Percentiles rank a stretch among this genome's conserved stretches.
Evolutionary conservation across 495 filamentous ascomycete genomes (phyloP).

Genomic region (Xylaria flabelliformis): DNA sequence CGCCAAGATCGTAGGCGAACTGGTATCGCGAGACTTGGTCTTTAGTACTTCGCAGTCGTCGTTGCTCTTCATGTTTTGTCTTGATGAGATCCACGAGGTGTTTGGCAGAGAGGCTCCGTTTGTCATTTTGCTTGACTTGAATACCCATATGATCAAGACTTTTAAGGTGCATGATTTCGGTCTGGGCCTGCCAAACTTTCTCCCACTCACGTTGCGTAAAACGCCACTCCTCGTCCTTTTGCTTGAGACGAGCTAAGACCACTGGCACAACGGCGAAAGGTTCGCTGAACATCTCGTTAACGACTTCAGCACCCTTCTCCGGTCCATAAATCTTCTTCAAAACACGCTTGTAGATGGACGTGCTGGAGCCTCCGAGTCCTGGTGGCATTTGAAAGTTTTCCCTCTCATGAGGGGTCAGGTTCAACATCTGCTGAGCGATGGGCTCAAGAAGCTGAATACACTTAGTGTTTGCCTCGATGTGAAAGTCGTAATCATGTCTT

Average conservation of each 20-base stretch:
- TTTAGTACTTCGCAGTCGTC: conserved; percentile 66
- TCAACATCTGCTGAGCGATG: conserved; percentile 83
- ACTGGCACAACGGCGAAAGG: conserved; percentile 86
- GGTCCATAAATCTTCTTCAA: conserved; percentile 98
- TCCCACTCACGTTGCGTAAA: conserved; percentile 97
- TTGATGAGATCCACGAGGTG: conserved; percentile 84
- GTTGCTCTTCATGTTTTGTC: conserved; percentile 84
- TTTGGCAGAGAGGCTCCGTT: conserved; percentile 87
- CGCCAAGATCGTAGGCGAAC: conserved; percentile 72
- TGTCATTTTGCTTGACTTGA: conserved; percentile 80
- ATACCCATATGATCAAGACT: conserved; percentile 96
- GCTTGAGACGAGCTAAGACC: conserved; percentile 84
- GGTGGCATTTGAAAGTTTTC: conserved; percentile 74
- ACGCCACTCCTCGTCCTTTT: conserved; percentile 96
- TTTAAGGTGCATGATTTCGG: conserved; percentile 87
- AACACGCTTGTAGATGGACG: conserved; percentile 93
- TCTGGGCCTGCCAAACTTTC: conserved; percentile 97
- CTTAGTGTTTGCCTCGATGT: conserved; percentile 90
- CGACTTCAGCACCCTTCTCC: conserved; percentile 80
- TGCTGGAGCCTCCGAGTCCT: conserved; percentile 90
- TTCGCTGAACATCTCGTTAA: conserved; percentile 78
- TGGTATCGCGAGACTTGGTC: conserved; percentile 70
- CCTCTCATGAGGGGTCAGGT: conserved; percentile 73
- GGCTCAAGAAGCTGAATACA: conserved; percentile 96
- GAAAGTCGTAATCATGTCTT: conserved; percentile 97